These are phyloP conservation scores for Echeveria elegans DNA, from an alignment of 164 flowering plant genomes.

Conservation along the genomic window DNA sequence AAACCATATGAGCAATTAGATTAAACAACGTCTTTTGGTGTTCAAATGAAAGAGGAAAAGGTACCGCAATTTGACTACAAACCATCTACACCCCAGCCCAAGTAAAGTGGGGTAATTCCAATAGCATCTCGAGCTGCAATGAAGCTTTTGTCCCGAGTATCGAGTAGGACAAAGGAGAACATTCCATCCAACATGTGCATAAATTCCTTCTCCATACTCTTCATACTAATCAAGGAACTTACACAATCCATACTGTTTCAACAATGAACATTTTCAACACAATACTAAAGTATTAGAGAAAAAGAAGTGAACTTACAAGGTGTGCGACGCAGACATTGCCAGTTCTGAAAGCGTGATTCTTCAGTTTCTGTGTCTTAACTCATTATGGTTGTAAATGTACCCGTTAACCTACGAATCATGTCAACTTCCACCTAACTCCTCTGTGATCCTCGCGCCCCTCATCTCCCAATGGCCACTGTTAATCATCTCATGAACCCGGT, in stretches of 20 bases:
- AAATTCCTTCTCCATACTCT: slow-evolving; percentile 87
- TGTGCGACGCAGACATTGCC: slow-evolving; percentile 98
- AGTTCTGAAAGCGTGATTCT: slow-evolving; percentile 64
- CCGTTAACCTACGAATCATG: slow-evolving; percentile 99
- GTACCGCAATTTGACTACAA: slow-evolving; percentile 13
- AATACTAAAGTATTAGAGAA: neutral
- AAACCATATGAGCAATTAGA: neutral
- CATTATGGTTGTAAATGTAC: slow-evolving; percentile 86
- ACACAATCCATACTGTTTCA: neutral
- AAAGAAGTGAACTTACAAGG: slow-evolving; percentile 52
- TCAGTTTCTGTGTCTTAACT: slow-evolving; percentile 51
- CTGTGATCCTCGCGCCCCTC: too few relatives aligned
- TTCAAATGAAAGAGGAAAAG: neutral
- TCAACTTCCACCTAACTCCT: too few relatives aligned
- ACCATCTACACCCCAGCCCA: slow-evolving; percentile 99
- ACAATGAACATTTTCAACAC: neutral
- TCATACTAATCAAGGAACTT: slow-evolving; percentile 59
- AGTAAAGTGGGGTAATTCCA: slow-evolving; percentile 87
- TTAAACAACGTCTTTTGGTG: too few relatives aligned
- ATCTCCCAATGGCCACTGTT: too few relatives aligned
- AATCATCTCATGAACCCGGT: too few relatives aligned
- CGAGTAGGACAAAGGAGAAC: slow-evolving; percentile 95
- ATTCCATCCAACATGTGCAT: slow-evolving; percentile 94
- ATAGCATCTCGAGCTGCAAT: slow-evolving; percentile 96
- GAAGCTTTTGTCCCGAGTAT: slow-evolving; percentile 81